Base-by-base conservation (phyloP, 208 protist genomes). In the Strigomonas culicis region DNA sequence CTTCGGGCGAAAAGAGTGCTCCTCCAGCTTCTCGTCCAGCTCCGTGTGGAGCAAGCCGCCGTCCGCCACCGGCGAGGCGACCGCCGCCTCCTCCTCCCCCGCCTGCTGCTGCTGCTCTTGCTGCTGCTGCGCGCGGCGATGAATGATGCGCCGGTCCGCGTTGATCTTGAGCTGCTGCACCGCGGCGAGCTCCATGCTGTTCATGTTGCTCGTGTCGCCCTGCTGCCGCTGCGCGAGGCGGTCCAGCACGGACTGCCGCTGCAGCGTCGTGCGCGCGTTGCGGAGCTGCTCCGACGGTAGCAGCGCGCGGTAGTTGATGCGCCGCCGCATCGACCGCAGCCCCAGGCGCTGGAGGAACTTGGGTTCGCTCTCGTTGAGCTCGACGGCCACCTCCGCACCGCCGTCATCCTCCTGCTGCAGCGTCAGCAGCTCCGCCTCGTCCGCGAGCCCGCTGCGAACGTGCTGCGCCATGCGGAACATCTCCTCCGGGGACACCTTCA, bases 281-380 rank as follows among this genome's bases (percentile, higher is more conserved):
- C 82, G 80, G 28, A 95, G 76, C 71, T 83, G 81, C 75, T 95
- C 75, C 56, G 89, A 89, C 4, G 89, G 89, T 50, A 95, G 64
- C 19, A 81, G 66, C 8, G 80, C 75, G 36, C 84, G 84, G 74
- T 93, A 95, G 71, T 95, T 95, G 67, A 95, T 79, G 50, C 72
- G 70, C 22, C 72, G 71, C 13, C 82, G 75, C 52, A 83, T 72
- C 19, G 81, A 84, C 55, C 80, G 69, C 21, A 90, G 61, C 30
- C 85, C 86, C 47, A 87, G 39, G 41, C 77, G 73, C 36, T 77
- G 69, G 62, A 96, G 68, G 57, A 96, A 96, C 30, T 57, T 63
- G 21, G 90, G 86, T 68, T 96, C 83, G 60, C 78, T 81, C 55
- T 93, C 86, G 73, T 93, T 96, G 46, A 96, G 74, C 74, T 93